Conservation (phyloP, 2,329 filamentous ascomycete genomes). For the Paraphaeosphaeria minitans region DNA sequence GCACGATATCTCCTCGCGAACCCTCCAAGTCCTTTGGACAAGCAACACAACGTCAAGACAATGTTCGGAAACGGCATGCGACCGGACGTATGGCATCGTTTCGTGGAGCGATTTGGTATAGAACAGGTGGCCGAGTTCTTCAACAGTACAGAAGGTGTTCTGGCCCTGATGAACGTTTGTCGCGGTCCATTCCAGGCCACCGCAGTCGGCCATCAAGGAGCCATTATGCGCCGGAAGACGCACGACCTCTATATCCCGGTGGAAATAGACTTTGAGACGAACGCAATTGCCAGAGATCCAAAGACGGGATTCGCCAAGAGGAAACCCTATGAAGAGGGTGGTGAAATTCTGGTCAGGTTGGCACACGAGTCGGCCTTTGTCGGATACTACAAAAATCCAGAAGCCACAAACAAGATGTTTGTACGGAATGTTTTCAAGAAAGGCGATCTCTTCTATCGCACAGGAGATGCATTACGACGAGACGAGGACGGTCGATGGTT, state of each 20-base stretch:
- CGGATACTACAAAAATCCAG: slow-evolving; percentile 72
- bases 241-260: slow-evolving; percentile 68
- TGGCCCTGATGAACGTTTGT: slow-evolving; percentile 65
- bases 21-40: slow-evolving; percentile 66
- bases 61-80: slow-evolving; percentile 72
- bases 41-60: slow-evolving; percentile 61
- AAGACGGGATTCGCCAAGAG: slow-evolving; percentile 70
- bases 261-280: slow-evolving; percentile 69
- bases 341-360: slow-evolving; percentile 74
- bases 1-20: slow-evolving; percentile 74
- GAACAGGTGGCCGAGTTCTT: slow-evolving; percentile 73
- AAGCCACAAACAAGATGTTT: slow-evolving; percentile 66
- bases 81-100: slow-evolving; percentile 70
- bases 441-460: slow-evolving; percentile 56
- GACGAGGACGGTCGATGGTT: slow-evolving; percentile 54
- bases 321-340: slow-evolving; percentile 68
- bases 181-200: slow-evolving; percentile 65
- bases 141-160: slow-evolving; percentile 75
- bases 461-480: slow-evolving; percentile 53
- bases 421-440: slow-evolving; percentile 53
- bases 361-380: slow-evolving; percentile 64
- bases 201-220: slow-evolving; percentile 73
- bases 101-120: slow-evolving; percentile 68
- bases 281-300: slow-evolving; percentile 68
- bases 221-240: slow-evolving; percentile 60